These are phyloP conservation scores for Starmera quercuum DNA, from an alignment of 805 yeast genomes.

Conservation along the genomic window DNA sequence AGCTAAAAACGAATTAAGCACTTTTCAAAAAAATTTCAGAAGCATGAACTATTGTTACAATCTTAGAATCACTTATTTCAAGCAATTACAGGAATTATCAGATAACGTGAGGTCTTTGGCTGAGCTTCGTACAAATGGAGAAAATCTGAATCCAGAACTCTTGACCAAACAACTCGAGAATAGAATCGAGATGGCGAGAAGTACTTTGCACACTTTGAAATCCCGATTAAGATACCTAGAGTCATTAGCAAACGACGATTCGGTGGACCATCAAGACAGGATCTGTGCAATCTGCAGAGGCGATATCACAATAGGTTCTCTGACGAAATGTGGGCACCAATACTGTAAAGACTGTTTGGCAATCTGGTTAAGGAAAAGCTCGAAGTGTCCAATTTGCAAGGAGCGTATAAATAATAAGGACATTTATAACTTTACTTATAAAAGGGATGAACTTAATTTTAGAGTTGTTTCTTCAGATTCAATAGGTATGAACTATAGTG, in stretches of 20 bases:
- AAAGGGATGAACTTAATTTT: constrained; percentile 44
- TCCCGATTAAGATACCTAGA: constrained; percentile 43
- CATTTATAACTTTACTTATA: constrained; percentile 62
- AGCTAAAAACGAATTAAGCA: constrained; percentile 21
- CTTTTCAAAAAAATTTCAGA: constrained; percentile 34
- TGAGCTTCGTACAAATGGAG: constrained; percentile 20
- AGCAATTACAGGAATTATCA: constrained; percentile 77
- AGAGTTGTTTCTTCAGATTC: constrained; percentile 11
- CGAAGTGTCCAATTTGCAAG: constrained; percentile 80
- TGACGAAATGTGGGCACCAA: constrained; percentile 88
- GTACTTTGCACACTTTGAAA: constrained; percentile 20
- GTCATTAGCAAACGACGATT: constrained; percentile 26
- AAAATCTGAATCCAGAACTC: background rate
- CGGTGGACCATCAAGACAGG: constrained; percentile 22
- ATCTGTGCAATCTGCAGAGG: constrained; percentile 77
- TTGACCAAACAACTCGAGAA: background rate
- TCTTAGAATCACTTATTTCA: constrained; percentile 72
- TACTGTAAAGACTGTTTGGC: constrained; percentile 77
- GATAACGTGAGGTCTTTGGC: constrained; percentile 63
- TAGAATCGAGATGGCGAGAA: constrained; percentile 10
- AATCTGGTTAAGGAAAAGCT: constrained; percentile 57
- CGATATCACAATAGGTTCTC: constrained; percentile 62
- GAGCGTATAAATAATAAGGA: constrained; percentile 38
- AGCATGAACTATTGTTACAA: constrained; percentile 63
- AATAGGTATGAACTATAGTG: background rate